phyloP scores from a whole-genome alignment of 2,329 filamentous ascomycete genomes.

The Sarocladium brachiariae region DNA sequence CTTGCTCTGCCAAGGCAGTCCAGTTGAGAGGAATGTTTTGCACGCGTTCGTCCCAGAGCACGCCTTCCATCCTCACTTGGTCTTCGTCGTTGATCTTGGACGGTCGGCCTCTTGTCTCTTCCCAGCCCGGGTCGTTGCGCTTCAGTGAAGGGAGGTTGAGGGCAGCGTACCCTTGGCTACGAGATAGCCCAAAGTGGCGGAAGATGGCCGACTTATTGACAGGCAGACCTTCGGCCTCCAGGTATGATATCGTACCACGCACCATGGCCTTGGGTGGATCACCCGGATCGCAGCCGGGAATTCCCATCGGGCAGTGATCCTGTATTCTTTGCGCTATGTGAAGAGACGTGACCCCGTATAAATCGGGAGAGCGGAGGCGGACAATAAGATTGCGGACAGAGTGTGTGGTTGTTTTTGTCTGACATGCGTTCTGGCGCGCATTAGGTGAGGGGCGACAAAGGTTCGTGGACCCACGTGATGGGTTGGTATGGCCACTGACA shows the following conservation, averaged over 20 bases:
- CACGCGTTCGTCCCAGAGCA: slow-evolving; percentile 30
- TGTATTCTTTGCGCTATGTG: too few relatives aligned
- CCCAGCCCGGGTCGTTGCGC: slow-evolving; percentile 31
- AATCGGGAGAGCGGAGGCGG: neutral
- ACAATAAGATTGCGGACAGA: neutral
- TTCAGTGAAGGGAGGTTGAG: slow-evolving; percentile 25
- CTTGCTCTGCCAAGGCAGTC: slow-evolving; percentile 25
- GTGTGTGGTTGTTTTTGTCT: slow-evolving; percentile 15
- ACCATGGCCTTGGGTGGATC: slow-evolving; percentile 32
- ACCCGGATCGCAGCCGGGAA: slow-evolving; percentile 28
- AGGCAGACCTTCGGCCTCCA: slow-evolving; percentile 29
- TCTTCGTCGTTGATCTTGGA: slow-evolving; percentile 27
- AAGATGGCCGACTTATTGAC: slow-evolving; percentile 35
- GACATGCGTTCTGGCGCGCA: neutral
- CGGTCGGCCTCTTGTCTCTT: slow-evolving; percentile 30
- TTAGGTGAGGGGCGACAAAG: neutral
- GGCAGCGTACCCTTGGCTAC: slow-evolving; percentile 30
- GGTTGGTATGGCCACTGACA: too few relatives aligned
- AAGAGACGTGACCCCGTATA: too few relatives aligned
- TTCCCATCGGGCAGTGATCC: neutral
- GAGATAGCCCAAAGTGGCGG: slow-evolving; percentile 30
- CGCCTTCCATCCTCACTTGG: slow-evolving; percentile 28
- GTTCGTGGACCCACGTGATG: neutral
- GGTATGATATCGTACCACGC: slow-evolving; percentile 31
- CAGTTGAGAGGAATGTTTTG: slow-evolving; percentile 26